These are phyloP conservation scores for Aspergillus neoniger DNA, from an alignment of 2,329 filamentous ascomycete species.

Conservation along the genomic window DNA sequence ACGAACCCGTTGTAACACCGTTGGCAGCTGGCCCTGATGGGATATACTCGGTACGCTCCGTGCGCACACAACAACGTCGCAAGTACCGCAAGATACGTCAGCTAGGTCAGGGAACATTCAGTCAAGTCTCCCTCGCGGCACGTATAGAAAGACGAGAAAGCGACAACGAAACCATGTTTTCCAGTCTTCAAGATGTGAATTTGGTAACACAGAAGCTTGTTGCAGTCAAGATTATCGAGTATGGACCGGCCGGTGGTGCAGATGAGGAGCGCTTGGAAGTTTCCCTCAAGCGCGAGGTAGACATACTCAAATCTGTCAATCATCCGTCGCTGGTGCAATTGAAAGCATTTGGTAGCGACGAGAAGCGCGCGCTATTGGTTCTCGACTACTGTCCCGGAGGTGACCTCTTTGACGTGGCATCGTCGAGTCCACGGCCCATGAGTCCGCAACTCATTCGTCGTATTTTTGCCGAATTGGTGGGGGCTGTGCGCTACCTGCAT, in stretches of 20 bases:
- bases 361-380: slow-evolving; percentile 78
- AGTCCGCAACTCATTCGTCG: slow-evolving; percentile 71
- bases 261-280: slow-evolving; percentile 92
- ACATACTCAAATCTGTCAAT: slow-evolving; percentile 84
- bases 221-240: slow-evolving; percentile 92
- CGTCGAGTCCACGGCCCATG: slow-evolving; percentile 67
- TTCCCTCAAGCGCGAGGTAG: slow-evolving; percentile 89
- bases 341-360: slow-evolving; percentile 86
- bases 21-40: slow-evolving; percentile 46
- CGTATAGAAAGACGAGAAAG: slow-evolving; percentile 63
- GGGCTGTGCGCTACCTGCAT: slow-evolving; percentile 84
- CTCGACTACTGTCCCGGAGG: slow-evolving; percentile 91
- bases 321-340: slow-evolving; percentile 90
- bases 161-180: slow-evolving; percentile 11
- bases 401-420: slow-evolving; percentile 91
- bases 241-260: slow-evolving; percentile 88
- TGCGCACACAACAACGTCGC: slow-evolving; percentile 68
- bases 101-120: slow-evolving; percentile 93
- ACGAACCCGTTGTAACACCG: slow-evolving; percentile 36
- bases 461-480: slow-evolving; percentile 86
- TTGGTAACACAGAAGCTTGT: slow-evolving; percentile 73
- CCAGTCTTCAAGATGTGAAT: slow-evolving; percentile 16
- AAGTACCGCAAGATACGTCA: slow-evolving; percentile 77
- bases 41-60: slow-evolving; percentile 69
- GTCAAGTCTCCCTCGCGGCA: slow-evolving; percentile 87